A percentile compares a stretch with the other conserved stretches of the same genome.
phyloP scores from a whole-genome alignment of 2,329 filamentous ascomycete species.

The Apiospora aurea region DNA sequence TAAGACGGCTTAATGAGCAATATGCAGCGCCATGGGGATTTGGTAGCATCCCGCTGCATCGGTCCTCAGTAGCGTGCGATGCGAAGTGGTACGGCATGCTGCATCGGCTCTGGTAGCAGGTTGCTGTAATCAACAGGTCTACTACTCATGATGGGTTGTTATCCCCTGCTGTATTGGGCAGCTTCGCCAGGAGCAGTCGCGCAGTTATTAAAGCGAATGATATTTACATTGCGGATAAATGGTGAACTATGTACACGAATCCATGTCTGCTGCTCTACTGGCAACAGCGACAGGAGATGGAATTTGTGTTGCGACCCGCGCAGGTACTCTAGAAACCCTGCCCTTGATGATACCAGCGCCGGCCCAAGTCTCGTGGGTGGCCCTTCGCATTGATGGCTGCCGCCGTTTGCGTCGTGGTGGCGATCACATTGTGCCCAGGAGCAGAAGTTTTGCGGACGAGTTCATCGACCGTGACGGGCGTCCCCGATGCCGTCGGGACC shows the following conservation, averaged over 20 bases:
- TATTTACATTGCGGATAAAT: not conserved
- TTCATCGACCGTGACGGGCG: constrained; percentile 15
- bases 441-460: not conserved
- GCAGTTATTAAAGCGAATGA: not conserved
- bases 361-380: not conserved
- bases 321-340: not conserved
- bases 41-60: not conserved
- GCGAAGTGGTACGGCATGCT: not conserved
- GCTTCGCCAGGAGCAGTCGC: not conserved
- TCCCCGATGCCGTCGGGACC: constrained; percentile 25
- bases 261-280: not conserved
- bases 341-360: constrained; percentile 22
- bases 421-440: not conserved
- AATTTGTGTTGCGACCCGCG: not conserved
- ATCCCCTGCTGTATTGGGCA: not conserved
- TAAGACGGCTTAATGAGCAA: constrained; percentile 3
- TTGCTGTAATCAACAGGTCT: not conserved
- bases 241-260: constrained; percentile 9
- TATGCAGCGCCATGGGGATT: not conserved
- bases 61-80: not conserved
- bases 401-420: not conserved
- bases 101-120: not conserved
- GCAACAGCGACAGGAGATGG: not conserved
- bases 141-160: not conserved
- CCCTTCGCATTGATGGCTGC: not conserved